phyloP scores from a whole-genome alignment of 2,329 filamentous ascomycete species.

The Ilyonectria sp. region DNA sequence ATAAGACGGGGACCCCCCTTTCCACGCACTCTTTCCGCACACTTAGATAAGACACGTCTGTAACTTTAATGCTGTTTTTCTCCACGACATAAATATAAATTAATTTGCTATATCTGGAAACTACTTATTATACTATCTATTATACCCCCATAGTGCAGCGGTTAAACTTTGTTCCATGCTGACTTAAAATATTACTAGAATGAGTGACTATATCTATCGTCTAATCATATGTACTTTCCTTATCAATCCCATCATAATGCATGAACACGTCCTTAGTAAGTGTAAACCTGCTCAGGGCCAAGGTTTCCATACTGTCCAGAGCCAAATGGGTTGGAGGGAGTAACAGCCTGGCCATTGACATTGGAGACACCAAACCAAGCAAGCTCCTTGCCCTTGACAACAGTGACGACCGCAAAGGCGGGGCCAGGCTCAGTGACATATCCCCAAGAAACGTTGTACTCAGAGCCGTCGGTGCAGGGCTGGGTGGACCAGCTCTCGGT shows the following conservation, averaged over 20 bases:
- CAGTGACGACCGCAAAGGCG: constrained; percentile 37
- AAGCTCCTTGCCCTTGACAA: constrained; percentile 35
- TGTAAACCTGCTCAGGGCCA: constrained; percentile 38
- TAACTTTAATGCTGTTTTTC: too few species aligned
- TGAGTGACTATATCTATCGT: too few species aligned
- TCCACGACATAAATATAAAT: too few species aligned
- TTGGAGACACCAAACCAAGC: constrained; percentile 40
- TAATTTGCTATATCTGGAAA: too few species aligned
- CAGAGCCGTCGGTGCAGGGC: constrained; percentile 33
- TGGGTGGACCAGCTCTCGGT: constrained; percentile 38
- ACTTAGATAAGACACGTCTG: too few species aligned
- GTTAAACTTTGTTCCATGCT: too few species aligned
- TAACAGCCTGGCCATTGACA: constrained; percentile 37
- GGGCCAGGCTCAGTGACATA: constrained; percentile 37
- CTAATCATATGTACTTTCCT: too few species aligned
- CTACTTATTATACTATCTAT: too few species aligned
- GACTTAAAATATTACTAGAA: too few species aligned
- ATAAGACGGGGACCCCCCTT: too few species aligned
- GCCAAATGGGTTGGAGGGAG: constrained; percentile 32
- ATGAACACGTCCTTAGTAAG: constrained; percentile 21
- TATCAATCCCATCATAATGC: not conserved
- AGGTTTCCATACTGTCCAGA: constrained; percentile 33
- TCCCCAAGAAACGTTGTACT: constrained; percentile 37
- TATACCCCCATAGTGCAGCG: too few species aligned
- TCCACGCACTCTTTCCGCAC: too few species aligned